These are phyloP conservation scores for Saxophila tyrrhenica DNA, from an alignment of 495 filamentous ascomycete genomes.

Conservation along the genomic window DNA sequence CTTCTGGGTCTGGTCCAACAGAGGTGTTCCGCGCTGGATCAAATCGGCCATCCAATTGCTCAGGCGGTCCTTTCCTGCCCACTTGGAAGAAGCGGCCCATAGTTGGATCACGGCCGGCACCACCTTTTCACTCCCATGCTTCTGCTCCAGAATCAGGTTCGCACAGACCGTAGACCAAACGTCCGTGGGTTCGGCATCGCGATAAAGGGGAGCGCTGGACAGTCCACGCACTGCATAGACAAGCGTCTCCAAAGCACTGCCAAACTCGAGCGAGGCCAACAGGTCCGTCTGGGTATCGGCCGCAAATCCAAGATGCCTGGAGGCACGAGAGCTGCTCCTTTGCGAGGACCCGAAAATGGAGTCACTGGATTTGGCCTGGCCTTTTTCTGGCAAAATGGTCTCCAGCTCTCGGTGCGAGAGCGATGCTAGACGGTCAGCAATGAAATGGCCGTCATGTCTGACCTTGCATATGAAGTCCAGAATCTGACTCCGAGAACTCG, in stretches of 20 bases:
- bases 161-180: slow-evolving; percentile 84
- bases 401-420: slow-evolving; percentile 58
- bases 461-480: slow-evolving; percentile 70
- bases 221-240: slow-evolving; percentile 84
- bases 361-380: slow-evolving; percentile 51
- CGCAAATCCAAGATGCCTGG: slow-evolving; percentile 27
- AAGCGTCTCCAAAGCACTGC: slow-evolving; percentile 75
- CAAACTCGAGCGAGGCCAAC: slow-evolving; percentile 71
- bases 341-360: slow-evolving; percentile 49
- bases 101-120: slow-evolving; percentile 63
- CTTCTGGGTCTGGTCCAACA: slow-evolving; percentile 70
- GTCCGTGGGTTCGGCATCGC: slow-evolving; percentile 61
- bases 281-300: slow-evolving; percentile 54
- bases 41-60: slow-evolving; percentile 90
- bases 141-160: slow-evolving; percentile 53
- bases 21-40: slow-evolving; percentile 80
- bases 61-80: slow-evolving; percentile 78
- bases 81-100: slow-evolving; percentile 76
- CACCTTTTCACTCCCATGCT: slow-evolving; percentile 50
- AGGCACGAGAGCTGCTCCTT: slow-evolving; percentile 34
- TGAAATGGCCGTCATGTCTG: slow-evolving; percentile 72
- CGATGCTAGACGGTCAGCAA: slow-evolving; percentile 65
- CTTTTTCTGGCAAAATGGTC: slow-evolving; percentile 59
- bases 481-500: slow-evolving; percentile 60
- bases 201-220: slow-evolving; percentile 61